A percentile compares a stretch with the other conserved stretches of the same genome.
Evolutionary conservation across 2,329 filamentous ascomycete genomes (phyloP).

Genomic region (Ophiostoma angusticollis): DNA sequence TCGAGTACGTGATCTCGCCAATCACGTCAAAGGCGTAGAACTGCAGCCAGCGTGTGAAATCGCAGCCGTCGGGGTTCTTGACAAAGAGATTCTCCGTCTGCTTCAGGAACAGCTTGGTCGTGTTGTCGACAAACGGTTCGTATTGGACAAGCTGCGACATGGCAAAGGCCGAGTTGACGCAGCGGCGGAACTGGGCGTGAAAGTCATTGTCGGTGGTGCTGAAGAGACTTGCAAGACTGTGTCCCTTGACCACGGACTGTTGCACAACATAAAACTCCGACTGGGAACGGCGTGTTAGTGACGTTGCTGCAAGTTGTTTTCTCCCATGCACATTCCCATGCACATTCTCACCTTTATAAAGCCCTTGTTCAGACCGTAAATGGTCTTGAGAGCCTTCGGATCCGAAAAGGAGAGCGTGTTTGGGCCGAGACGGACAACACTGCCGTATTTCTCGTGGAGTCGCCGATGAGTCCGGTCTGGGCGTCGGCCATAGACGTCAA

Average conservation of each 20-base stretch:
- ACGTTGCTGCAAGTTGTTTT: neutral
- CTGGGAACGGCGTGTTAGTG: constrained; percentile 24
- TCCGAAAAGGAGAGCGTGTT: constrained; percentile 63
- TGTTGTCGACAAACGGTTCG: constrained; percentile 68
- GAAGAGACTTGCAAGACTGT: constrained; percentile 59
- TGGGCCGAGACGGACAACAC: constrained; percentile 62
- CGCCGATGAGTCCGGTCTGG: constrained; percentile 55
- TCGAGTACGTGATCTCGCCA: constrained; percentile 63
- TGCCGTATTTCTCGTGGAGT: constrained; percentile 59
- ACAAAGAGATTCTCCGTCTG: constrained; percentile 46
- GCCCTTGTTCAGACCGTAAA: constrained; percentile 74
- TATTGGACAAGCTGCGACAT: constrained; percentile 69
- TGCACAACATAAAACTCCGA: constrained; percentile 74
- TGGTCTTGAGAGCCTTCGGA: constrained; percentile 58
- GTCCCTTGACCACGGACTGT: constrained; percentile 56
- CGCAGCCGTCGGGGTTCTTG: constrained; percentile 33
- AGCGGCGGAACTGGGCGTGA: constrained; percentile 61
- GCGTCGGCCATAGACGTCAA: constrained; percentile 50
- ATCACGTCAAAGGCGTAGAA: constrained; percentile 77
- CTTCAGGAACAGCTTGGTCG: constrained; percentile 55
- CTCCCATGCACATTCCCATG: too few species aligned
- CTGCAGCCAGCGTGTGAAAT: constrained; percentile 62
- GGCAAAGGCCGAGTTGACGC: constrained; percentile 63
- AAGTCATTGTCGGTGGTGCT: constrained; percentile 63
- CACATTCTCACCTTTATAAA: constrained; percentile 63